Conservation (phyloP, 192 early-diverging fungal species). For the Lobulomyces angularis region DNA sequence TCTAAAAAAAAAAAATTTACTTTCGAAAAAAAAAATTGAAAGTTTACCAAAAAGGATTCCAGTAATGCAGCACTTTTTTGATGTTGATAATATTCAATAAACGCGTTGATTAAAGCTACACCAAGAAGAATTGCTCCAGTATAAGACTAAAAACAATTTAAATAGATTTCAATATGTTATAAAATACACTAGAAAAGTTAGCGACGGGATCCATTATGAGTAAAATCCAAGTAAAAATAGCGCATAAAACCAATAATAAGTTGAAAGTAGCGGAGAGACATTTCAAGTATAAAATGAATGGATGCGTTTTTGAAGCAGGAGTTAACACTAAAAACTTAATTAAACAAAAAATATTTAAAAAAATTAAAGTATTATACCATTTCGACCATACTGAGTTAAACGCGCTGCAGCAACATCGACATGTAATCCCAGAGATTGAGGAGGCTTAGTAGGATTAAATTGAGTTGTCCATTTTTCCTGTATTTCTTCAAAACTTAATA, state of each 20-base stretch:
- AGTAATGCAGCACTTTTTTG: constrained; percentile 81
- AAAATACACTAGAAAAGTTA: constrained; percentile 67
- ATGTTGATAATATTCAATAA: constrained; percentile 84
- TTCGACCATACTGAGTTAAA: constrained; percentile 64
- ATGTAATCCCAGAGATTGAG: constrained; percentile 57
- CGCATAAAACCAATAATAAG: constrained; percentile 70
- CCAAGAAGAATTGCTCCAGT: constrained; percentile 77
- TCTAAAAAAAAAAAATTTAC: too few relatives aligned
- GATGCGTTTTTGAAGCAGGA: constrained; percentile 72
- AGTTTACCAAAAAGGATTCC: constrained; percentile 66
- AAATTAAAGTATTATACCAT: too few relatives aligned
- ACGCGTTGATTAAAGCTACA: constrained; percentile 82
- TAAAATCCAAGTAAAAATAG: constrained; percentile 69
- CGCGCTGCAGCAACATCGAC: constrained; percentile 46
- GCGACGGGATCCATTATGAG: constrained; percentile 57
- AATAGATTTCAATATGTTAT: constrained; percentile 1
- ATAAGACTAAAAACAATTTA: constrained; percentile 48
- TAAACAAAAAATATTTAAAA: too few relatives aligned
- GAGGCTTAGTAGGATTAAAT: constrained; percentile 48
- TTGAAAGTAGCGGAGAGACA: constrained; percentile 76
- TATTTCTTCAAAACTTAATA: constrained; percentile 43
- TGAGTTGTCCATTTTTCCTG: constrained; percentile 27
- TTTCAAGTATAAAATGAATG: constrained; percentile 62
- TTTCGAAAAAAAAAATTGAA: background rate
- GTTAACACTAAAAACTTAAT: too few relatives aligned